These are phyloP conservation scores for Piper longum DNA, from an alignment of 164 flowering plant species.

Conservation along the genomic window DNA sequence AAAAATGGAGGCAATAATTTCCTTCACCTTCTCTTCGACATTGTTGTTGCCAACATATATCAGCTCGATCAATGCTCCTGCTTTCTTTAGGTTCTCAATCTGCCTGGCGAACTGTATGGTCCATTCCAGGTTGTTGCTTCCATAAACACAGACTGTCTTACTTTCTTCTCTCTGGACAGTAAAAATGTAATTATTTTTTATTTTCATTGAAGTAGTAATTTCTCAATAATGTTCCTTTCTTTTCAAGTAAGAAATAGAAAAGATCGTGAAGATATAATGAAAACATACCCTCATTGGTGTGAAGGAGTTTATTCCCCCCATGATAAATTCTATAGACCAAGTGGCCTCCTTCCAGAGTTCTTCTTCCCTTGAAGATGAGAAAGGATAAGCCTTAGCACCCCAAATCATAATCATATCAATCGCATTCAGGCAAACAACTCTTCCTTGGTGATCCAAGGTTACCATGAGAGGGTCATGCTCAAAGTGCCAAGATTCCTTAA, in stretches of 20 bases:
- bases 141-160: slow-evolving; percentile 47
- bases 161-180: slow-evolving; percentile 52
- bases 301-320: slow-evolving; percentile 30
- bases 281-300: slow-evolving; percentile 35
- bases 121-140: slow-evolving; percentile 52
- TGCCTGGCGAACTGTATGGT: slow-evolving; percentile 31
- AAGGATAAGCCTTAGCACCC: slow-evolving; percentile 68
- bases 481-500: slow-evolving; percentile 37
- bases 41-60: slow-evolving; percentile 16
- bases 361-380: slow-evolving; percentile 44
- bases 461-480: slow-evolving; percentile 47
- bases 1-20: slow-evolving; percentile 19
- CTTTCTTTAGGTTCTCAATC: slow-evolving; percentile 19
- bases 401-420: slow-evolving; percentile 54
- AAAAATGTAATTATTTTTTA: background rate
- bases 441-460: slow-evolving; percentile 48
- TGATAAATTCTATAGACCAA: slow-evolving; percentile 36
- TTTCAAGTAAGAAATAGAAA: background rate
- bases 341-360: slow-evolving; percentile 48
- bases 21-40: slow-evolving; percentile 14
- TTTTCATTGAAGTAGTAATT: background rate
- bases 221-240: background rate
- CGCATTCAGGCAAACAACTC: slow-evolving; percentile 38
- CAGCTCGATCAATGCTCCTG: slow-evolving; percentile 35
- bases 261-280: no score